Evolutionary conservation across 2,329 filamentous ascomycete species (phyloP).

Genomic region (Talaromyces atroroseus): DNA sequence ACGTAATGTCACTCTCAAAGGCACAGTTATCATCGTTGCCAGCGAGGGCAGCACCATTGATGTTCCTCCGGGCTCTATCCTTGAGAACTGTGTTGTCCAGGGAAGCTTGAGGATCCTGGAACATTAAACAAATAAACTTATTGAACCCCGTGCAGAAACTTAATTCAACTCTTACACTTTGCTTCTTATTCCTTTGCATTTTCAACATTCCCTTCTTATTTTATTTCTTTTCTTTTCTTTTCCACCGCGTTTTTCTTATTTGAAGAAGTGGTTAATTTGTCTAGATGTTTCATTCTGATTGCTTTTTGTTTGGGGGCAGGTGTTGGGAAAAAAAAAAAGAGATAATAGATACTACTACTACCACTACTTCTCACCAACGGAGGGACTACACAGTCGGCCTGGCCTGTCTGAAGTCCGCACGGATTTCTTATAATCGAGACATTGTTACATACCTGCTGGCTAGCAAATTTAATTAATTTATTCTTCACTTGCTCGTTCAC

Average conservation of each 20-base stretch:
- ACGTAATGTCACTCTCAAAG: conserved; percentile 92
- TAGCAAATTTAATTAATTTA: neutral
- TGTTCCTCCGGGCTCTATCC: conserved; percentile 88
- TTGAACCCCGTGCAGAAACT: neutral
- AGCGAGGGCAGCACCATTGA: conserved; percentile 98
- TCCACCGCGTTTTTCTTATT: neutral
- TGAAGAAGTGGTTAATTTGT: neutral
- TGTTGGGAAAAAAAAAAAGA: neutral
- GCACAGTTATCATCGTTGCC: conserved; percentile 95
- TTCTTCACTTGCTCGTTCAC: neutral
- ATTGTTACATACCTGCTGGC: neutral
- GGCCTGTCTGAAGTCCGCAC: neutral
- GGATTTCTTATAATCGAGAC: neutral
- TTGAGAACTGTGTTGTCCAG: conserved; percentile 99
- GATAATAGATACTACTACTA: neutral
- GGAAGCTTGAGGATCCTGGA: conserved; percentile 76
- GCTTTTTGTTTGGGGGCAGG: neutral
- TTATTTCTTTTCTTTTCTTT: neutral
- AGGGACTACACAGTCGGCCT: neutral
- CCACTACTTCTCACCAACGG: neutral
- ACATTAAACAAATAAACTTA: conserved; percentile 44
- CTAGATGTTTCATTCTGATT: neutral
- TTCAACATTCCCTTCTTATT: neutral
- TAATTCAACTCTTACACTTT: neutral
- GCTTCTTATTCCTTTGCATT: neutral